Evolutionary conservation across 75 land plant genomes (phyloP).

Genomic region (Selaginella tamariscina): DNA sequence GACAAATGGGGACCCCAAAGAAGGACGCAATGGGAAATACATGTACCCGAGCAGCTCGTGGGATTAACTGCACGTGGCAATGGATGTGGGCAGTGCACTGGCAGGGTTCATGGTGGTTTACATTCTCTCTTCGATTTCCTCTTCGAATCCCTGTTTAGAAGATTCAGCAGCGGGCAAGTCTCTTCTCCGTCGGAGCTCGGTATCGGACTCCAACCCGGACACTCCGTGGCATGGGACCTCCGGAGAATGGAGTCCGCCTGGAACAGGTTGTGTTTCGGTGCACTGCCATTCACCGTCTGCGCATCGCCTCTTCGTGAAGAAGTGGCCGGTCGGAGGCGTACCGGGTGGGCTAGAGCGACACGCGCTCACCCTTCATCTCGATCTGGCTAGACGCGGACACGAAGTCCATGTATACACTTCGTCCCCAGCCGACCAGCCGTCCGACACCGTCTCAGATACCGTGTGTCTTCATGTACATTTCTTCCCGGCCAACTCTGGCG

Average conservation of each 20-base stretch:
- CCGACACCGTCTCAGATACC: not conserved
- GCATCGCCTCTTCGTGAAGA: conserved; percentile 78
- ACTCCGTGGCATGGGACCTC: too few species aligned
- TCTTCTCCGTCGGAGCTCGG: too few species aligned
- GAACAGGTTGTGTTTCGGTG: conserved; percentile 42
- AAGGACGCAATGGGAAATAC: too few species aligned
- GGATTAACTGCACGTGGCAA: too few species aligned
- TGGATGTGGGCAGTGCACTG: too few species aligned
- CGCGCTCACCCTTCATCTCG: conserved; percentile 61
- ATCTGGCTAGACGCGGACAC: conserved; percentile 62
- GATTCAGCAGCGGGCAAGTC: too few species aligned
- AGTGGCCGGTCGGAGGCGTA: conserved; percentile 58
- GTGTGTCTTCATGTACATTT: conserved; percentile 32
- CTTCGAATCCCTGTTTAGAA: too few species aligned
- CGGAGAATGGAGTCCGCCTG: conserved; percentile 39
- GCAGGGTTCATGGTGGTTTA: too few species aligned
- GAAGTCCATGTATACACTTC: conserved; percentile 67
- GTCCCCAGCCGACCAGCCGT: conserved; percentile 12
- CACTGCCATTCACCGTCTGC: conserved; percentile 27
- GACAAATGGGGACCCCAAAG: too few species aligned
- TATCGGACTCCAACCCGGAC: too few species aligned
- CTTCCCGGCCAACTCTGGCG: conserved; percentile 26
- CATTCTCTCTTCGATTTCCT: too few species aligned
- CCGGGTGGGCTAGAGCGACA: conserved; percentile 97
- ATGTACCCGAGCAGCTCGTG: too few species aligned